Base-by-base conservation (phyloP, 2,329 filamentous ascomycete species). In the Pezicula radicicola region DNA sequence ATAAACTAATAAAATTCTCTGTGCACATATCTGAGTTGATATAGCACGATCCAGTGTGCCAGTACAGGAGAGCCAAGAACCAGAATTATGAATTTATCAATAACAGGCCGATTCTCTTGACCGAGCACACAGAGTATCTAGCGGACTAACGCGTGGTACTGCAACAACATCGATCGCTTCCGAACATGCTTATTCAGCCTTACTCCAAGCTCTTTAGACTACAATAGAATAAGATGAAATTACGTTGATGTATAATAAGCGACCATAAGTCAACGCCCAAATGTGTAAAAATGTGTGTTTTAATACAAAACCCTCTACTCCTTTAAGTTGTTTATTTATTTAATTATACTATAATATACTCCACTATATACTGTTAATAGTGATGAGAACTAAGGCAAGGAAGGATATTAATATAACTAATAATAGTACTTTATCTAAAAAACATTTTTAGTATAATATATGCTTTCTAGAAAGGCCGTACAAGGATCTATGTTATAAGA, bases 151-250 rank as follows among this genome's bases (percentile, higher is more conserved):
- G n/a, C n/a, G n/a, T n/a, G n/a, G n/a, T n/a, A n/a, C n/a, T n/a
- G n/a, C n/a, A n/a, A n/a, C 21, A 21, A 21, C 21, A 21, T 21
- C 5, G 21, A 3, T 21, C 21, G 15, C 21, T 30, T 45, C 13
- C 42, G 25, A 27, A 30, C 42, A 28, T 45, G 42, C 42, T 45
- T 45, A 45, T n/a, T 45, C 42, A 45, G 42, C 42, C 42, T 28
- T 25, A 21, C 42, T 28, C 7, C 21, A 27, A 45, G 42, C 21
- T 45, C 19, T 45, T 45, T 45, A 45, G 42, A 25, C 42, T 45
- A 45, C 42, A 45, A n/a, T 45, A n/a, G 21, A 45, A 45, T 45
- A n/a, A 16, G 27, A 45, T 30, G n/a, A 30, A 45, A 45, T 45
- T 12, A 45, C 42, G 25, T 45, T 16, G 25, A 19, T 7, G 15